Base-by-base conservation (phyloP, 169 alveolate species). In the Cardiosporidium cionae region DNA sequence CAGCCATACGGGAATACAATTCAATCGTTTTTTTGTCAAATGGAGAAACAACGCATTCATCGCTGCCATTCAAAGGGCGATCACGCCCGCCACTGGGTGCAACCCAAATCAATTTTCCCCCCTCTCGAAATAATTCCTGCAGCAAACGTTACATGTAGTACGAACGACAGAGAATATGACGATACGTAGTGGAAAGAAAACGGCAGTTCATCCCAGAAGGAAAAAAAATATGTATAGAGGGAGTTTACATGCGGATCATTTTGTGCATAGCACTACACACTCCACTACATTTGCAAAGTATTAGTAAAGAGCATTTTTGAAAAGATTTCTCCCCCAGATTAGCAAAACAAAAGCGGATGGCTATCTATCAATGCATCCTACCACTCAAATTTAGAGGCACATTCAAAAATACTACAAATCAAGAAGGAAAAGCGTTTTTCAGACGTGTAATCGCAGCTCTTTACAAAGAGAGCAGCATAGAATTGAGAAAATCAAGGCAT, bases 31-130 rank as follows among this genome's bases (percentile, higher is more conserved):
- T 77, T 6, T 22, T 5, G 37, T 77, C 83, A 36, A 69, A 77
- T 3, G 44, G 44, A 9, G 73, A 35, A 9, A 65, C 72, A 4
- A 4, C 67, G 7, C 23, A 35, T 31, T 65, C 72, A 3, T 63
- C 72, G 3, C 3, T 3, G 32, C 3, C 69, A 9, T n/a, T 44
- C 16, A 44, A 22, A 27, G 83, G 83, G 35, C 83, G 76, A 54
- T 77, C 83, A 0, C 83, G 34, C 4, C 83, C 83, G 4, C 83
- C 83, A 62, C 79, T 69, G 36, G 83, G 83, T 5, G 83, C 83
- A 3, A 77, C 83, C 83, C 83, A 77, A 3, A 77, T 23, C 37
- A 70, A 29, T 7, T 6, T 9, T n/a, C 74, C 74, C 2, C 83
- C 83, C 2, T 9, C 32, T 3, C 62, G 44, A 28, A 77, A 52